Percentiles rank a stretch among this genome's conserved stretches.
These are phyloP conservation scores for Kernera saxatilis DNA, from an alignment of 345 rosid genomes.

Conservation along the genomic window DNA sequence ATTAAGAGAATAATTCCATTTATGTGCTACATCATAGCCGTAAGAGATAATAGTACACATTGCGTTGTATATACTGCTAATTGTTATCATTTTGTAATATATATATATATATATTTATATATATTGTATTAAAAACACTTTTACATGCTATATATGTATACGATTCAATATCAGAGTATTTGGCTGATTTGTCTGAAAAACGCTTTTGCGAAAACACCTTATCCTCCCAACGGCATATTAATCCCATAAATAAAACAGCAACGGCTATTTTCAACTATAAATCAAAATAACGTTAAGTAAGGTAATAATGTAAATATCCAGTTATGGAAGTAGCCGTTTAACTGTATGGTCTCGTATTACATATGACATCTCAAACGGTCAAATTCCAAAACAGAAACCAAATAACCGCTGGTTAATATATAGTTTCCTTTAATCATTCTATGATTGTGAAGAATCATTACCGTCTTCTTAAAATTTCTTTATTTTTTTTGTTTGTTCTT, in stretches of 20 bases:
- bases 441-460: not conserved
- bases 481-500: not conserved
- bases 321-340: constrained; percentile 5
- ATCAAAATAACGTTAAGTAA: not conserved
- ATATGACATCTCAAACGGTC: constrained; percentile 10
- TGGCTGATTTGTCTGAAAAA: too few species aligned
- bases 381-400: not conserved
- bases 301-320: not conserved
- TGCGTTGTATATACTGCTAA: too few species aligned
- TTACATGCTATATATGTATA: too few species aligned
- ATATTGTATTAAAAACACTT: too few species aligned
- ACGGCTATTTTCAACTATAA: not conserved
- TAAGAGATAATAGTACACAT: too few species aligned
- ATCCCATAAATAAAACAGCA: not conserved
- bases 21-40: too few species aligned
- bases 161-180: too few species aligned
- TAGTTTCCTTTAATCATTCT: constrained; percentile 3
- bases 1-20: too few species aligned
- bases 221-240: not conserved
- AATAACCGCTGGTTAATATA: not conserved
- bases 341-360: not conserved
- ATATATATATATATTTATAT: too few species aligned
- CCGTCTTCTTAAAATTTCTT: not conserved
- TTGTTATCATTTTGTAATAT: too few species aligned
- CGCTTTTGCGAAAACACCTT: too few species aligned